Evolutionary conservation across 1,139 yeast genomes (phyloP).

Genomic region (Candida sp.): DNA sequence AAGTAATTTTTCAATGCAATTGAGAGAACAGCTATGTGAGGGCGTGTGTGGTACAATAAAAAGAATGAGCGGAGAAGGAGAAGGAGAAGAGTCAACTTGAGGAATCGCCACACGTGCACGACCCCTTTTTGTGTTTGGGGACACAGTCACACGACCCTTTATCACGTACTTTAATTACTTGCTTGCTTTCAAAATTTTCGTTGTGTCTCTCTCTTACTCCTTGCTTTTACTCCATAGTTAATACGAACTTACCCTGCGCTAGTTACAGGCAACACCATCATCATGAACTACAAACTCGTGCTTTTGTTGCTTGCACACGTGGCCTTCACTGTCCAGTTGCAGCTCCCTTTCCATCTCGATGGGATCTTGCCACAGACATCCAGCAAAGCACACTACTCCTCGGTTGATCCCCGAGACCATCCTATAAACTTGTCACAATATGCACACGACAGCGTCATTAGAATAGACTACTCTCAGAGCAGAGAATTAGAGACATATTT

Average conservation of each 20-base stretch:
- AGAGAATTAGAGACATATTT: constrained; percentile 24
- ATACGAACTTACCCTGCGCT: background rate
- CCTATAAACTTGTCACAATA: constrained; percentile 58
- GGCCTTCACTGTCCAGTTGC: constrained; percentile 5
- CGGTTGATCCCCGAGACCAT: constrained; percentile 24
- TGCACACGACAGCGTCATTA: constrained; percentile 52
- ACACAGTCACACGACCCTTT: background rate
- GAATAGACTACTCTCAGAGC: constrained; percentile 32
- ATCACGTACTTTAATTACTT: too few relatives aligned
- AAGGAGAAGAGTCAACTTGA: background rate
- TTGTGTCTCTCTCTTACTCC: background rate
- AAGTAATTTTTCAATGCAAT: background rate
- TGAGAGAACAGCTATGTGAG: background rate
- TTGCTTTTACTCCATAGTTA: background rate
- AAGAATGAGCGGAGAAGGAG: background rate
- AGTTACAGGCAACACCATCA: background rate
- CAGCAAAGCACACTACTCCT: constrained; percentile 18
- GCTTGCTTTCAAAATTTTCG: too few relatives aligned
- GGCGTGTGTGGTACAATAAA: background rate
- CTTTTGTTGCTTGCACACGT: constrained; percentile 1
- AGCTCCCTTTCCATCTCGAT: constrained; percentile 13
- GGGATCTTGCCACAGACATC: background rate
- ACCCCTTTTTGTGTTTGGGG: too few relatives aligned
- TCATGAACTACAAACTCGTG: background rate
- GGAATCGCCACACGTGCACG: background rate